phyloP scores from a whole-genome alignment of 176 grass and related monocot species.

The Ampelocalamus luodianensis region DNA sequence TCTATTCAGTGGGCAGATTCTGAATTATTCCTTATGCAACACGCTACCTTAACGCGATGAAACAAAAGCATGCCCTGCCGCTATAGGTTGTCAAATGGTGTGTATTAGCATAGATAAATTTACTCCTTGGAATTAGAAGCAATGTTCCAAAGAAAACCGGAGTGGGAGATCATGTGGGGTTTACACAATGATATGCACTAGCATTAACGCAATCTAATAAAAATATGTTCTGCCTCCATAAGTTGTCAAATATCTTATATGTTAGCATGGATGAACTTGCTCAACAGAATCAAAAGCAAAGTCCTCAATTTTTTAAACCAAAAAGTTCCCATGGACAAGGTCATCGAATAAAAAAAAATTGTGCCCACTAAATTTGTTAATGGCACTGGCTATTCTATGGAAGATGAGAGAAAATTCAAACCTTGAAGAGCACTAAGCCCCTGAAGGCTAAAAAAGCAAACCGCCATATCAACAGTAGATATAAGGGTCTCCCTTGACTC shows the following conservation, averaged over 20 bases:
- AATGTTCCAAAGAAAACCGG: neutral
- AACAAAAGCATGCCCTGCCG: neutral
- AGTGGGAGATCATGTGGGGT: neutral
- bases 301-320: neutral
- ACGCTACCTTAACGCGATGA: neutral
- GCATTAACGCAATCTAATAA: neutral
- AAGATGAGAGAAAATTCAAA: constrained; percentile 46
- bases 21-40: too few relatives aligned
- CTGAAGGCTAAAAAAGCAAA: constrained; percentile 90
- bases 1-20: too few relatives aligned
- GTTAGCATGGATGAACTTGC: neutral
- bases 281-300: constrained; percentile 4
- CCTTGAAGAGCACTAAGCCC: constrained; percentile 74
- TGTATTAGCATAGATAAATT: constrained; percentile 6
- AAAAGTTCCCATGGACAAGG: neutral
- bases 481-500: constrained; percentile 71
- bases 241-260: constrained; percentile 3
- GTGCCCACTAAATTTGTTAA: neutral
- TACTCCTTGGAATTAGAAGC: neutral
- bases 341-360: constrained; percentile 23
- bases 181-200: neutral
- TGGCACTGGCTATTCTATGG: constrained; percentile 8
- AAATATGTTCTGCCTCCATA: neutral
- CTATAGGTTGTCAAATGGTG: constrained; percentile 23
- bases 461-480: constrained; percentile 64